Evolutionary conservation across 352 stramenopile genomes (phyloP).

Genomic region (Phytophthora colocasiae): DNA sequence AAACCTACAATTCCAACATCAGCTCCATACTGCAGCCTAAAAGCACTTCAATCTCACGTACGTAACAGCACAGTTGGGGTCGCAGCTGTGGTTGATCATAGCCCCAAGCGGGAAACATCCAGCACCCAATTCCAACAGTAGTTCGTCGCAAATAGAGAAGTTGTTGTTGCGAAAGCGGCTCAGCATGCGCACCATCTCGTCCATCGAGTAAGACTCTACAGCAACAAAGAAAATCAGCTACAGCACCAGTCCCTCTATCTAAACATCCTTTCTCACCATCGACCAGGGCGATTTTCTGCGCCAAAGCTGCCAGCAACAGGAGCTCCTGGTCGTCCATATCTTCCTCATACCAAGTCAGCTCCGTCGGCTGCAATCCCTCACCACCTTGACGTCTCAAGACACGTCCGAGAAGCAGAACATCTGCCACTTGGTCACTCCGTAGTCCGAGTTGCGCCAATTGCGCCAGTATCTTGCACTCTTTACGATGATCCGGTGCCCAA

Average conservation of each 20-base stretch:
- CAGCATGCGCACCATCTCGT: slow-evolving; percentile 66
- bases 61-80: slow-evolving; percentile 73
- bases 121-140: slow-evolving; percentile 58
- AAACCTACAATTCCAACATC: slow-evolving; percentile 36
- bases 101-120: slow-evolving; percentile 72
- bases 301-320: slow-evolving; percentile 53
- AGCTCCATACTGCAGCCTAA: background rate
- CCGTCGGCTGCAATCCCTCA: slow-evolving; percentile 23
- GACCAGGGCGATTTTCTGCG: slow-evolving; percentile 63
- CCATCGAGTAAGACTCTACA: slow-evolving; percentile 32
- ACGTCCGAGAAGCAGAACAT: slow-evolving; percentile 64
- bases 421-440: slow-evolving; percentile 45
- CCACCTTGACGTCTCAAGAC: slow-evolving; percentile 42
- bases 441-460: slow-evolving; percentile 51
- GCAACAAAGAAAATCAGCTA: slow-evolving; percentile 10
- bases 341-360: slow-evolving; percentile 66
- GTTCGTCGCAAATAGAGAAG: slow-evolving; percentile 75
- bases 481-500: slow-evolving; percentile 66
- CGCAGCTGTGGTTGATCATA: slow-evolving; percentile 85
- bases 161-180: slow-evolving; percentile 84
- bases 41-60: slow-evolving; percentile 31
- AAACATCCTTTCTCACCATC: slow-evolving; percentile 27
- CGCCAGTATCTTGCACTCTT: slow-evolving; percentile 62
- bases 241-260: background rate
- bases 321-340: slow-evolving; percentile 59